Base-by-base conservation (phyloP, 306 rosid genomes). In the Prunus mira region DNA sequence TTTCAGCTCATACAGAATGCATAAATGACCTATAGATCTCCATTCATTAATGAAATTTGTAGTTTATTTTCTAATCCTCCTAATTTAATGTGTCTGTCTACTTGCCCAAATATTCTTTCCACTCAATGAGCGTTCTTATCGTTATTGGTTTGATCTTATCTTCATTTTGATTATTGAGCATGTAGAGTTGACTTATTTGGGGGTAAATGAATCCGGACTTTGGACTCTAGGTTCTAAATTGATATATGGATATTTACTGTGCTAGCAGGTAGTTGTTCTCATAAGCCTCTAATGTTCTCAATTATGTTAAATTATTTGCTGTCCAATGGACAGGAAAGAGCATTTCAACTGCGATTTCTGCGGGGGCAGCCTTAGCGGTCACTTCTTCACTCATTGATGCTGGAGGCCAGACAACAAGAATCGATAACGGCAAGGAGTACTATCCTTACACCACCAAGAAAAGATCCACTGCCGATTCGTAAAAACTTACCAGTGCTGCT, bases 361-460 rank as follows among this genome's bases (percentile, higher is more conserved):
- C 99, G 5, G 99, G 99, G 79, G 68, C 97, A 27, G 97, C 97
- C 62, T 81, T 95, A 84, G 99, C 92, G 2, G 75, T 87, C 69
- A 95, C 99, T 61, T 95, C 97, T 78, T 67, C 97, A 25, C 5
- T 68, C 51, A 80, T 95, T 79, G 99, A 95, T 78, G 81, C 84
- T 12, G 97, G 91, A 22, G 97, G 93, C 72, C 96, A 88, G 81
- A 88, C 86, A 66, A 75, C 96, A 32, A 95, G 96, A 88, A 78
- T 87, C 41, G 99, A 95, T 70, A 56, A 6, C 1, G 96, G 93
- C 80, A 89, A 74, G 92, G 99, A 95, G 83, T 95, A 95, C 77
- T 91, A 92, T 49, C 97, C 97, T 64, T 95, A 90, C 78, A 95
- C 97, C 65, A 87, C 92, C 83, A 92, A 92, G 88, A 95, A 92